Percentiles rank a stretch among this genome's conserved stretches.
These are phyloP conservation scores for Pleurotus eryngii DNA, from an alignment of 768 basidiomycete species.

Conservation along the genomic window DNA sequence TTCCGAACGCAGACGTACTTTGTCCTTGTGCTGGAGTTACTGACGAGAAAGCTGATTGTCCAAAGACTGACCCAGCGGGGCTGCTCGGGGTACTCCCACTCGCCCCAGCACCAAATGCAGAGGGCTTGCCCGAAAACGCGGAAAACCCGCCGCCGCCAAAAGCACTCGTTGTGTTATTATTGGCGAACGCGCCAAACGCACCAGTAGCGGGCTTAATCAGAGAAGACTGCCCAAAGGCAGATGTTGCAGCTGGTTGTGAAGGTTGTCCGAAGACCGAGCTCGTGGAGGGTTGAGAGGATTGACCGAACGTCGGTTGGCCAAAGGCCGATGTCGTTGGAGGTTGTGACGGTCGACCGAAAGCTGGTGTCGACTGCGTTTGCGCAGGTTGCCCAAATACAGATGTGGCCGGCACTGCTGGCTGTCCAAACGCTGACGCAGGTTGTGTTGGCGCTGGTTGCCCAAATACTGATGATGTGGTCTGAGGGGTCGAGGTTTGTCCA, in stretches of 20 bases:
- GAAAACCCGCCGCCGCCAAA: constrained; percentile 24
- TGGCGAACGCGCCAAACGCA: constrained; percentile 44
- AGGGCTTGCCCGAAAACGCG: constrained; percentile 33
- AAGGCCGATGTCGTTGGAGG: constrained; percentile 24
- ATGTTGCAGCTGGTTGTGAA: constrained; percentile 11
- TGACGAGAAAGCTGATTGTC: constrained; percentile 16
- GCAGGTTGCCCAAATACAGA: constrained; percentile 16
- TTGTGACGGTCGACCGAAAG: constrained; percentile 22
- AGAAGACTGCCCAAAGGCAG: constrained; percentile 18
- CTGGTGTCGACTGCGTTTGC: constrained; percentile 42
- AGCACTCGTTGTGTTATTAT: constrained; percentile 20
- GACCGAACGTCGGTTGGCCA: constrained; percentile 12
- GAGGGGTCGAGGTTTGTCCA: constrained; percentile 17
- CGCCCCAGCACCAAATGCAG: constrained; percentile 36
- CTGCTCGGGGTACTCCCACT: constrained; percentile 11
- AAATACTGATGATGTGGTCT: constrained; percentile 25
- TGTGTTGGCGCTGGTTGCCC: constrained; percentile 11
- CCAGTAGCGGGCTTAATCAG: constrained; percentile 50
- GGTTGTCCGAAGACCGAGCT: constrained; percentile 28
- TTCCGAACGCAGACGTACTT: constrained; percentile 16
- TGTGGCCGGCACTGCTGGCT: constrained; percentile 12
- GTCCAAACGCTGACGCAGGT: constrained; percentile 28
- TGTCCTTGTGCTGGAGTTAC: constrained; percentile 6
- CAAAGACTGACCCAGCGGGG: constrained; percentile 22
- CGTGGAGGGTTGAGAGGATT: constrained; percentile 10